phyloP scores from a whole-genome alignment of 73 alveolate genomes.

The Paramecium pentaurelia region DNA sequence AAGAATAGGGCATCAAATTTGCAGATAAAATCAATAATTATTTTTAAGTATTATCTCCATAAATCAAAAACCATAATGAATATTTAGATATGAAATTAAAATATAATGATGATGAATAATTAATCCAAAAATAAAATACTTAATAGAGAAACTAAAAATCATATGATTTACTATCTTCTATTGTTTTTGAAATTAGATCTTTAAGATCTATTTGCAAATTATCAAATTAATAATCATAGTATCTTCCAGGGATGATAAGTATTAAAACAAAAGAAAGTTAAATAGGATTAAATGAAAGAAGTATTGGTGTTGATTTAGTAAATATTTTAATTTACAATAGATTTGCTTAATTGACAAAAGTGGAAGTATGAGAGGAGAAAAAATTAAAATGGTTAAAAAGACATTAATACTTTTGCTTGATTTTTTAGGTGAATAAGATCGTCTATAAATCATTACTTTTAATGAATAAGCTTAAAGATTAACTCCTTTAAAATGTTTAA shows the following conservation, averaged over 20 bases:
- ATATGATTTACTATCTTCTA: not conserved
- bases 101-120: not conserved
- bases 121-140: not conserved
- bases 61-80: too few relatives aligned
- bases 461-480: conserved; percentile 53
- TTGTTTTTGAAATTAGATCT: not conserved
- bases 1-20: too few relatives aligned
- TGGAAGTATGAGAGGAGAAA: conserved; percentile 49
- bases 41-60: not conserved
- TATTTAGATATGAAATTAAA: too few relatives aligned
- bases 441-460: conserved; percentile 63
- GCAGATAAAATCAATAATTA: not conserved
- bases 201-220: not conserved
- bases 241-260: not conserved
- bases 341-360: conserved; percentile 72
- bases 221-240: not conserved
- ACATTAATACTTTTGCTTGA: not conserved
- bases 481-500: conserved; percentile 61
- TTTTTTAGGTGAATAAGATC: conserved; percentile 52
- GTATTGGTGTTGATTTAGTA: conserved; percentile 67
- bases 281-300: not conserved
- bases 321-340: not conserved
- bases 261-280: not conserved
- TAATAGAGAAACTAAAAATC: too few relatives aligned
- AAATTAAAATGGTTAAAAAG: not conserved